A percentile compares a stretch with the other conserved stretches of the same genome.
Conservation (phyloP, 2,329 filamentous ascomycete species). For the Colletotrichum destructivum region DNA sequence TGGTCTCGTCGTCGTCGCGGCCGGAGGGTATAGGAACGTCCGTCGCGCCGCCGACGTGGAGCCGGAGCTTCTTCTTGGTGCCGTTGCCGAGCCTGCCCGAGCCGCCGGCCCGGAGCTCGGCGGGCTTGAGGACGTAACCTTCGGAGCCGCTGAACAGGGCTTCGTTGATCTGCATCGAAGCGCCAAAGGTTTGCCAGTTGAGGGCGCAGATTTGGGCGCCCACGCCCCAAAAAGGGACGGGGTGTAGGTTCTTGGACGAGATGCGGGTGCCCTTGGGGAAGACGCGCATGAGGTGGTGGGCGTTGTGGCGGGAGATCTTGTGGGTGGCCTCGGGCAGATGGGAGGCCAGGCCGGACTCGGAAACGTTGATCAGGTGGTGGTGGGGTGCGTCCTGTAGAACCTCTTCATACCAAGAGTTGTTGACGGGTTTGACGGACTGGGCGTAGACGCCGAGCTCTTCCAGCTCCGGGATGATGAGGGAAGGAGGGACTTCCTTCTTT, state of each 20-base stretch:
- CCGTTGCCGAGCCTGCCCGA: conserved; percentile 62
- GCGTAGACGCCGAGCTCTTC: conserved; percentile 78
- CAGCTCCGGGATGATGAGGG: conserved; percentile 74
- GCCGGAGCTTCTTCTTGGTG: conserved; percentile 63
- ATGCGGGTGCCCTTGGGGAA: conserved; percentile 80
- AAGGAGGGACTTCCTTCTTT: conserved; percentile 62
- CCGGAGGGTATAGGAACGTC: conserved; percentile 70
- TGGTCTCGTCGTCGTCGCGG: conserved; percentile 62
- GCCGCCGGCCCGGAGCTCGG: conserved; percentile 70
- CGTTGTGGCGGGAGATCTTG: conserved; percentile 73
- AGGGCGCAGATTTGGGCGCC: conserved; percentile 79
- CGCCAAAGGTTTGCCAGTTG: conserved; percentile 79
- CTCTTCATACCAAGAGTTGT: conserved; percentile 76
- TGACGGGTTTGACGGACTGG: conserved; percentile 77
- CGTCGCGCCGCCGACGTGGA: conserved; percentile 75
- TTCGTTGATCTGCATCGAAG: conserved; percentile 77
- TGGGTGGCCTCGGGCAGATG: conserved; percentile 63
- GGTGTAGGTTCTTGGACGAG: conserved; percentile 75
- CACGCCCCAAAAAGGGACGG: conserved; percentile 75
- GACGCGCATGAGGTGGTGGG: conserved; percentile 78
- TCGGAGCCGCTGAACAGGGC: conserved; percentile 76
- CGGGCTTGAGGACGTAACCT: conserved; percentile 77
- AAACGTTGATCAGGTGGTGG: conserved; percentile 79
- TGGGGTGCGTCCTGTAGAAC: conserved; percentile 71
- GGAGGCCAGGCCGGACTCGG: conserved; percentile 70